Percentiles rank a stretch among this genome's conserved stretches.
These are phyloP conservation scores for Syzygium aromaticum DNA, from an alignment of 345 rosid species.

Conservation along the genomic window DNA sequence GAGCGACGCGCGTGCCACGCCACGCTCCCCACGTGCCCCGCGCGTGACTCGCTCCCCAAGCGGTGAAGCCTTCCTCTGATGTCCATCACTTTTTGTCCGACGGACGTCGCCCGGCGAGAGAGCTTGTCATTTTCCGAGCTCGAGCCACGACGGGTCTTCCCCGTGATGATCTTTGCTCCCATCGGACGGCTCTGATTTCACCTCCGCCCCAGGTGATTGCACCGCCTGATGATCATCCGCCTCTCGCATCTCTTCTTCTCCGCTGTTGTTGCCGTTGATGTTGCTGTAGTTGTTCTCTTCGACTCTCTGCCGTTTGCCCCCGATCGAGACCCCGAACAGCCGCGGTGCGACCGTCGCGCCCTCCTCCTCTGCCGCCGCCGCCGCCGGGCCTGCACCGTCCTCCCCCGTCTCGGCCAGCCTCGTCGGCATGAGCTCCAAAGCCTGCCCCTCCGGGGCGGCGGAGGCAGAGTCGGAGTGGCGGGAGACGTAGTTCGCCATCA, in stretches of 20 bases:
- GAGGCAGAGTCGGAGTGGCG: conserved; percentile 25
- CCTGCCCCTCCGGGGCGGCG: conserved; percentile 26
- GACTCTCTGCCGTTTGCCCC: conserved; percentile 55
- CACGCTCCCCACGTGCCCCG: background rate
- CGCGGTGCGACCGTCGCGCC: conserved; percentile 37
- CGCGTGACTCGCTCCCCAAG: background rate
- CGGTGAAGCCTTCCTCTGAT: too few relatives aligned
- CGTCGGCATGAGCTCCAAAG: conserved; percentile 33
- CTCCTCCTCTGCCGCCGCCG: background rate
- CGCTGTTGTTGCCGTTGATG: background rate
- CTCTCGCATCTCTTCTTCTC: conserved; percentile 3
- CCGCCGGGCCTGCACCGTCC: background rate
- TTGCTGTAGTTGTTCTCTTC: conserved; percentile 20
- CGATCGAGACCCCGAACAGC: conserved; percentile 82
- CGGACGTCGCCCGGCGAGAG: background rate
- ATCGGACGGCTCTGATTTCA: conserved; percentile 62
- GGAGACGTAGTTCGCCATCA: conserved; percentile 55
- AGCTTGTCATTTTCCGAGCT: conserved; percentile 32
- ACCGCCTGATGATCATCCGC: conserved; percentile 15
- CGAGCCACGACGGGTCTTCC: conserved; percentile 45
- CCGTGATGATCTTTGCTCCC: conserved; percentile 16
- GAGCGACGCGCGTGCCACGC: background rate
- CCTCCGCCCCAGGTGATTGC: conserved; percentile 14
- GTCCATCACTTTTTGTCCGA: background rate
- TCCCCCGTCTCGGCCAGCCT: conserved; percentile 7